phyloP scores from a whole-genome alignment of 352 stramenopile genomes.

The Pythium guiyangense region DNA sequence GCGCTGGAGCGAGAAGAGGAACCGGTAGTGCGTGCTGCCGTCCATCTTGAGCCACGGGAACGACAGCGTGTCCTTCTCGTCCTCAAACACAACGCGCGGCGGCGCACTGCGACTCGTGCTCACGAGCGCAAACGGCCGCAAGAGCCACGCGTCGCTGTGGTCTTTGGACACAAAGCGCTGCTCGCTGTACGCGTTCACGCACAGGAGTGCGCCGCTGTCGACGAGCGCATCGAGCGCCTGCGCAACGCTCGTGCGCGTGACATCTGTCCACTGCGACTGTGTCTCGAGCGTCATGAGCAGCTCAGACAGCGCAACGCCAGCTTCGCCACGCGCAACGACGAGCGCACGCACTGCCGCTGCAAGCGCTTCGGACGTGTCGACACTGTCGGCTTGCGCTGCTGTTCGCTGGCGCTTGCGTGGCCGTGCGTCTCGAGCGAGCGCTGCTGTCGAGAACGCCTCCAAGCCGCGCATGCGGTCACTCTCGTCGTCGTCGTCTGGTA shows the following conservation, averaged over 20 bases:
- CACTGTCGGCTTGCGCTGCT: background rate
- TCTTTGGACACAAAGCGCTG: constrained; percentile 68
- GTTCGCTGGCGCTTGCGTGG: constrained; percentile 18
- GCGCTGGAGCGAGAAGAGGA: constrained; percentile 73
- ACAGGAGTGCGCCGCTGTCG: constrained; percentile 47
- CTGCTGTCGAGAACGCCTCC: constrained; percentile 47
- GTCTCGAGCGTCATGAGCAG: constrained; percentile 21
- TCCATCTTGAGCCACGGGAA: constrained; percentile 86
- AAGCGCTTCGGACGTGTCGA: constrained; percentile 15
- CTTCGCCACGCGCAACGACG: constrained; percentile 37
- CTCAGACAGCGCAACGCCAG: constrained; percentile 28
- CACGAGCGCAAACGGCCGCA: constrained; percentile 61
- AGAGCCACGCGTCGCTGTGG: constrained; percentile 57
- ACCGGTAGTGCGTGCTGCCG: constrained; percentile 64
- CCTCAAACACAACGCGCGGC: constrained; percentile 55
- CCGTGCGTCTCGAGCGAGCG: background rate
- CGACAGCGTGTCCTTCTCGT: constrained; percentile 70
- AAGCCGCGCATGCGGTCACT: constrained; percentile 26
- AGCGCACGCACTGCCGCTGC: constrained; percentile 18
- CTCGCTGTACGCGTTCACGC: constrained; percentile 64
- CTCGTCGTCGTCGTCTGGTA: constrained; percentile 16
- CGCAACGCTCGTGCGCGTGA: constrained; percentile 14
- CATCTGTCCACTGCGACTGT: background rate
- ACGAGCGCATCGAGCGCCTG: constrained; percentile 44
- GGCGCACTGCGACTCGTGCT: constrained; percentile 11